These are phyloP conservation scores for Paecilomyces sp. DNA, from an alignment of 2,329 filamentous ascomycete species.

Conservation along the genomic window DNA sequence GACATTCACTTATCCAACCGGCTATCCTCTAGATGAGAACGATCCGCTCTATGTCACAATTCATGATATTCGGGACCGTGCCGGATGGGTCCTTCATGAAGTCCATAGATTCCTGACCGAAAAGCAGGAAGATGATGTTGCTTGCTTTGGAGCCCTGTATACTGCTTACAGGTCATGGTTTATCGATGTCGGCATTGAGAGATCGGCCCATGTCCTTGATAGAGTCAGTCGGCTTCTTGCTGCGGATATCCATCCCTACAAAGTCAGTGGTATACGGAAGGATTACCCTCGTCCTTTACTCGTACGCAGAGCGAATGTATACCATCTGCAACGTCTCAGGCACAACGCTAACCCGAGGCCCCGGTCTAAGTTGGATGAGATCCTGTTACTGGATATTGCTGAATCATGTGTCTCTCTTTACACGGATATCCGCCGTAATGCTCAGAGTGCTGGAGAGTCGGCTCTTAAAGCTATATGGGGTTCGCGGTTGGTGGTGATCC, in stretches of 20 bases:
- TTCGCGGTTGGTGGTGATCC: slow-evolving; percentile 80
- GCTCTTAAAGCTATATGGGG: slow-evolving; percentile 88
- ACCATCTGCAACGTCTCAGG: slow-evolving; percentile 87
- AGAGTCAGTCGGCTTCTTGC: slow-evolving; percentile 76
- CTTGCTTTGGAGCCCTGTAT: slow-evolving; percentile 89
- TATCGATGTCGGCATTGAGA: slow-evolving; percentile 91
- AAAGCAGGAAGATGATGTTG: slow-evolving; percentile 90
- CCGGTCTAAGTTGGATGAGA: slow-evolving; percentile 84
- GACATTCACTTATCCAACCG: slow-evolving; percentile 81
- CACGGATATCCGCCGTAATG: slow-evolving; percentile 89
- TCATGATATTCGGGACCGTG: slow-evolving; percentile 70
- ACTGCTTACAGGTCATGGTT: slow-evolving; percentile 94
- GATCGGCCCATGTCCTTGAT: slow-evolving; percentile 88
- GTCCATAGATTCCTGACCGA: slow-evolving; percentile 77
- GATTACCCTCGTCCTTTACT: slow-evolving; percentile 88
- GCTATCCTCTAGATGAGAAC: slow-evolving; percentile 65
- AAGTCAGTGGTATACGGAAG: slow-evolving; percentile 86
- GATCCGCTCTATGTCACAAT: slow-evolving; percentile 65
- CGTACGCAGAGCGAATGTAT: slow-evolving; percentile 85
- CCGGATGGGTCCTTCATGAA: slow-evolving; percentile 72
- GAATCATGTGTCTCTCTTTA: slow-evolving; percentile 87
- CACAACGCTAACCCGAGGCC: slow-evolving; percentile 85
- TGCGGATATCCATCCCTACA: slow-evolving; percentile 85
- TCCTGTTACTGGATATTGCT: slow-evolving; percentile 75
- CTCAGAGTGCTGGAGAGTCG: slow-evolving; percentile 86